phyloP scores from a whole-genome alignment of 768 basidiomycete genomes.

The Suillus fuscotomentosus region DNA sequence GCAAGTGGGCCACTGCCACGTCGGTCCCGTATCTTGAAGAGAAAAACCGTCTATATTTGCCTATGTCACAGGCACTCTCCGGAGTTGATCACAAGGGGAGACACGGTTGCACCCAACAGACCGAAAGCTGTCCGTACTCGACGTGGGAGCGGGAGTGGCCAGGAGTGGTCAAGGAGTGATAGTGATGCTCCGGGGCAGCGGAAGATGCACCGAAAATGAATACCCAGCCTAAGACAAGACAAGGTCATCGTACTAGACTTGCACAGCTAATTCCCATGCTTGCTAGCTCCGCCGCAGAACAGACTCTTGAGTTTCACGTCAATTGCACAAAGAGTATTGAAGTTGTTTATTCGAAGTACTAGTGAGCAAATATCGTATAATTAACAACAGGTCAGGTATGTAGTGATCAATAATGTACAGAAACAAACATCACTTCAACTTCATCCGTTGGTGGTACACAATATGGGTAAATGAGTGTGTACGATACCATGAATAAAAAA shows the following conservation, averaged over 20 bases:
- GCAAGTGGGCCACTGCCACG: conserved; percentile 10
- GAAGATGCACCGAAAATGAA: not conserved
- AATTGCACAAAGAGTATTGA: not conserved
- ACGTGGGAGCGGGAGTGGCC: conserved; percentile 11
- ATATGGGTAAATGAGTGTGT: conserved; percentile 23
- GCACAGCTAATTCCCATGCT: conserved; percentile 13
- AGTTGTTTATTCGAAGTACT: conserved; percentile 3
- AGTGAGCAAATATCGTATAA: conserved; percentile 35
- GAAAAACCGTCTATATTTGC: not conserved
- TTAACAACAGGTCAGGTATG: conserved; percentile 18
- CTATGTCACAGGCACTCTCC: not conserved
- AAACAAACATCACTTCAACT: conserved; percentile 16
- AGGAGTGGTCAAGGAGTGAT: not conserved
- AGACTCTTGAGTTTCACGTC: too few relatives aligned
- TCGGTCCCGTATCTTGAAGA: conserved; percentile 10
- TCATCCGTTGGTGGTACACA: conserved; percentile 14
- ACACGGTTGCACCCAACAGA: conserved; percentile 6
- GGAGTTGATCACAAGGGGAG: conserved; percentile 9
- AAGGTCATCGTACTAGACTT: not conserved
- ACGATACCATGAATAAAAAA: conserved; percentile 22
- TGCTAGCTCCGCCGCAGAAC: not conserved
- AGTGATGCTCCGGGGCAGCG: conserved; percentile 6
- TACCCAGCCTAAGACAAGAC: not conserved
- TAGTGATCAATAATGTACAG: conserved; percentile 30
- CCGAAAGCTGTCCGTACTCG: conserved; percentile 11